Evolutionary conservation across 495 filamentous ascomycete species (phyloP).

Genomic region (Annulohypoxylon bovei): DNA sequence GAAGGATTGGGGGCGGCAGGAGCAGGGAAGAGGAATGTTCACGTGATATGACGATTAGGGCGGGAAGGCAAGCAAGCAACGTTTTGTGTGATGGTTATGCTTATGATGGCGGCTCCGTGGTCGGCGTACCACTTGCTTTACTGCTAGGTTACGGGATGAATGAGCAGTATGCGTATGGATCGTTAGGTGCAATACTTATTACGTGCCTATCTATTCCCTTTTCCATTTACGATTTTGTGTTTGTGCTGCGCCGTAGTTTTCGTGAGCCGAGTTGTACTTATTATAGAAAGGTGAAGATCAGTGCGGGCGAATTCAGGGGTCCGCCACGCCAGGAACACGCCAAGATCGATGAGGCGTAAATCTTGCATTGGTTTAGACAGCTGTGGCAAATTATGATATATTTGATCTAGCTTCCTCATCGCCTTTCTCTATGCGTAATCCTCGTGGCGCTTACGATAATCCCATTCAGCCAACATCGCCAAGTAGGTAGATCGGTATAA

Average conservation of each 20-base stretch:
- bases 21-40: neutral
- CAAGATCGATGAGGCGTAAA: neutral
- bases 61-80: neutral
- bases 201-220: neutral
- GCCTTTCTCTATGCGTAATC: too few species aligned
- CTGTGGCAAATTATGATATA: neutral
- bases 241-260: neutral
- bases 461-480: neutral
- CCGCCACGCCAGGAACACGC: neutral
- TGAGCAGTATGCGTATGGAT: neutral
- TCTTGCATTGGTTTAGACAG: neutral
- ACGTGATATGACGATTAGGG: slow-evolving; percentile 20
- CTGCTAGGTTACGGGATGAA: slow-evolving; percentile 8
- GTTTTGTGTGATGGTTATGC: slow-evolving; percentile 3
- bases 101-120: slow-evolving; percentile 18
- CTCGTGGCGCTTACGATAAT: neutral
- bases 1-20: neutral
- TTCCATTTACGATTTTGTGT: neutral
- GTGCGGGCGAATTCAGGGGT: too few species aligned
- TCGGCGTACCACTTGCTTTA: slow-evolving; percentile 25
- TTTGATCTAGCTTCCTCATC: neutral
- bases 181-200: slow-evolving; percentile 1
- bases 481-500: neutral
- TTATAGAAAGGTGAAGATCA: too few species aligned
- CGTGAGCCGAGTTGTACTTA: neutral